phyloP scores from a whole-genome alignment of 2,329 filamentous ascomycete genomes.

The Colletotrichum somersetense region DNA sequence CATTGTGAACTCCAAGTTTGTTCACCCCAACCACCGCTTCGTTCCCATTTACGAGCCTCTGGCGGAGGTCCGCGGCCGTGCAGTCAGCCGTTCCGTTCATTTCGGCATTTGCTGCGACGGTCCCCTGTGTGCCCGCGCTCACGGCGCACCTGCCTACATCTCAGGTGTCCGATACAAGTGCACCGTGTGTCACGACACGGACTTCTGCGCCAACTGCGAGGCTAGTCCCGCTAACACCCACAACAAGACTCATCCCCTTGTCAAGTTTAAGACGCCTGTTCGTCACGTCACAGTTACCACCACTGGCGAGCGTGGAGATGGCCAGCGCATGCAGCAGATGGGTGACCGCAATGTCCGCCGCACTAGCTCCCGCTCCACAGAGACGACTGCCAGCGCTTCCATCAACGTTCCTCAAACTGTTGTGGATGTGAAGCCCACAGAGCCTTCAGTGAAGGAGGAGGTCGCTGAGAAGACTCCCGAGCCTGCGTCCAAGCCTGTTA shows the following conservation, averaged over 20 bases:
- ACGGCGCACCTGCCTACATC: slow-evolving; percentile 74
- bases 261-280: slow-evolving; percentile 96
- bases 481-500: slow-evolving; percentile 41
- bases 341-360: slow-evolving; percentile 68
- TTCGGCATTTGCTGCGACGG: slow-evolving; percentile 95
- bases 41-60: slow-evolving; percentile 86
- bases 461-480: slow-evolving; percentile 47
- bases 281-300: slow-evolving; percentile 90
- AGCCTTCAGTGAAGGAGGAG: slow-evolving; percentile 48
- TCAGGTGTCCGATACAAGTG: slow-evolving; percentile 95
- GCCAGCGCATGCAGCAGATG: slow-evolving; percentile 74
- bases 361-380: slow-evolving; percentile 63
- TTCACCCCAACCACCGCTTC: slow-evolving; percentile 89
- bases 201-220: slow-evolving; percentile 96
- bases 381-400: slow-evolving; percentile 63
- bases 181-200: slow-evolving; percentile 91
- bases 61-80: slow-evolving; percentile 54
- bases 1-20: slow-evolving; percentile 72
- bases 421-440: slow-evolving; percentile 76
- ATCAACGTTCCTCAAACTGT: slow-evolving; percentile 76
- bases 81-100: slow-evolving; percentile 68
- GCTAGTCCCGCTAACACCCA: slow-evolving; percentile 86
- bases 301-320: slow-evolving; percentile 79
- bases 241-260: slow-evolving; percentile 95
- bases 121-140: slow-evolving; percentile 78